These are phyloP conservation scores for Salvia hispanica DNA, from an alignment of 257 asterid genomes.

Conservation along the genomic window DNA sequence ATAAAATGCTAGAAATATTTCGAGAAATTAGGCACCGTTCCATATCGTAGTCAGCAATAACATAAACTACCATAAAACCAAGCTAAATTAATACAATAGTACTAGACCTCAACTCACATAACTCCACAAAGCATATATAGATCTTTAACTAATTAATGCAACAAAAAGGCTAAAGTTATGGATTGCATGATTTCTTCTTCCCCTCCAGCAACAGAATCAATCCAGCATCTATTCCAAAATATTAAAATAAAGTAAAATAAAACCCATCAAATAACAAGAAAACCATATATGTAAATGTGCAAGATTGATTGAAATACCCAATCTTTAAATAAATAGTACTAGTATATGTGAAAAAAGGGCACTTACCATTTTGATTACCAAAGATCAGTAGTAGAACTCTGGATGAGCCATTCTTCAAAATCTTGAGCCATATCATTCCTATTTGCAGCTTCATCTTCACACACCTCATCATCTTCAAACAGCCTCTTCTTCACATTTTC, in stretches of 20 bases:
- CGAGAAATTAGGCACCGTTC: background rate
- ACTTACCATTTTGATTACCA: background rate
- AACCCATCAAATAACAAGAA: background rate
- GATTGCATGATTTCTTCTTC: background rate
- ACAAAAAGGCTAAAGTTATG: background rate
- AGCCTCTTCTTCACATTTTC: slow-evolving; percentile 4
- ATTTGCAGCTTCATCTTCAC: slow-evolving; percentile 17
- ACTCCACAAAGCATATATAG: background rate
- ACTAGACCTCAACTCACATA: background rate
- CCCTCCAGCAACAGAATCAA: slow-evolving; percentile 7
- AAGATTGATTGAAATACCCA: background rate
- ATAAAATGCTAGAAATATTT: background rate
- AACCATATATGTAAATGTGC: background rate
- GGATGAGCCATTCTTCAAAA: slow-evolving; percentile 13
- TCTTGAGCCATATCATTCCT: slow-evolving; percentile 26
- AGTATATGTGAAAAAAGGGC: too few relatives aligned
- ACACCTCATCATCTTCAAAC: slow-evolving; percentile 18
- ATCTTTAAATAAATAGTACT: background rate
- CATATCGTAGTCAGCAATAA: background rate
- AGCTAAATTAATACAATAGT: too few relatives aligned
- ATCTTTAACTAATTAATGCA: background rate
- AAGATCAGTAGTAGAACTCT: background rate
- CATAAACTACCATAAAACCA: background rate
- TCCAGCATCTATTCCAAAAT: background rate
- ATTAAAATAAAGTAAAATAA: background rate